Base-by-base conservation (phyloP, 768 basidiomycete species). In the Chalciporus chontae region DNA sequence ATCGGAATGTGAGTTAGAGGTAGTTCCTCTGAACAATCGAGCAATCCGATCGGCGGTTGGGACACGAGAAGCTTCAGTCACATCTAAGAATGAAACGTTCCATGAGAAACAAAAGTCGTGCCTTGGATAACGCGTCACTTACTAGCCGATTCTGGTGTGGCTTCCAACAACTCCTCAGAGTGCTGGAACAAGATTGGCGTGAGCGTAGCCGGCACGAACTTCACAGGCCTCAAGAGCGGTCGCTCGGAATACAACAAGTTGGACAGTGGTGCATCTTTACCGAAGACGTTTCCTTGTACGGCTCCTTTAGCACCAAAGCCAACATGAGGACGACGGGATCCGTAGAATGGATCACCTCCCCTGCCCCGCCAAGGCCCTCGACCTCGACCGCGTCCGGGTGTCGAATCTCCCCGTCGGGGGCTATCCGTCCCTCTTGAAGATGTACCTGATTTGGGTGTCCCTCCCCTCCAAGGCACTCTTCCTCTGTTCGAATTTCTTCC, bases 31-130 rank as follows among this genome's bases (percentile, higher is more conserved):
- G 69, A 90, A 90, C 1, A 90, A 73, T 2, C 74, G 79, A 24
- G 77, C 69, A 21, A 91, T 79, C 9, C 71, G 75, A n/a, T 84
- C 78, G 0, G 87, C 86, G 4, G 87, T 90, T 6, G 89, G 87
- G 5, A 79, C 72, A 65, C 81, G 77, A 40, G 75, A 79, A 38
- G 74, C 57, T 45, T 80, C 77, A 18, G 70, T 81, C 78, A 61
- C 11, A 43, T 40, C 43, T 56, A 45, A 36, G 36, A 36, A 8
- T 38, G 6, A 19, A 15, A 24, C 18, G 10, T 21, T 45, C 7
- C 2, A 46, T 54, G 47, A 62, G 45, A 51, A 10, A 50, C 18
- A 36, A 2, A n/a, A 13, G 45, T 7, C 47, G 47, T 34, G n/a
- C 31, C 38, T 34, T 31, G 43, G 46, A 18, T 29, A 19, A n/a